Evolutionary conservation across 257 asterid species (phyloP), one percentile per base, ranked within the genome.

Genomic region (Fraxinus pennsylvanica): DNA sequence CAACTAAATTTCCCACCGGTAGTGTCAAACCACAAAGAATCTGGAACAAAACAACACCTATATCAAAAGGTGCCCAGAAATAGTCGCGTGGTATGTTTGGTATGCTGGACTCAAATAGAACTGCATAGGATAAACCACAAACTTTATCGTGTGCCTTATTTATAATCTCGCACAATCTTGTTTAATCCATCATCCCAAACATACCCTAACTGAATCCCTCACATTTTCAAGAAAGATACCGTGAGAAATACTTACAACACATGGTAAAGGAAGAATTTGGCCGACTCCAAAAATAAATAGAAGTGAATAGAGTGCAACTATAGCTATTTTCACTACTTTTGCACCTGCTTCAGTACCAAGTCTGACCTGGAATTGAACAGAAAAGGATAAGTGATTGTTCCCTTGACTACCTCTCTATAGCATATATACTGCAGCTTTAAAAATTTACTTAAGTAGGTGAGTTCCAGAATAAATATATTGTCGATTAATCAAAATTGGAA

Each of bases 341-440:
- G 94, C 83, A 65, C 95, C 98, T 29, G 83, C 72, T 87, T 81
- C 80, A 3, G 89, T 84, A 74, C 98, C 98, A 27, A 94, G 93
- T 84, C 91, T 85, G 39, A 93, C 97, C 97, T 91, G 88, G 71
- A 86, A 72, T 82, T 8, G 52, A 52, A 71, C 30, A 3, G 27
- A 35, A 71, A 63, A 66, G 4, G 76, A 52, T 82, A 41, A 5
- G 30, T n/a, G 7, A 52, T 6, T 13, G 71, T 73, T 67, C 19
- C 13, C 70, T 81, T 39, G 30, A 71, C 38, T 15, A 29, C 50
- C 59, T 21, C 76, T 71, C 72, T 33, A 29, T 74, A 43, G 15
- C 17, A 43, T 43, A 43, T 43, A 12, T 43, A 13, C 9, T 3
- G 3, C 12, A 43, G 15, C 52, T 10, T 43, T 43, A 3, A 43